Base-by-base conservation (phyloP, 805 yeast species). In the Tetrapisispora fleetii region DNA sequence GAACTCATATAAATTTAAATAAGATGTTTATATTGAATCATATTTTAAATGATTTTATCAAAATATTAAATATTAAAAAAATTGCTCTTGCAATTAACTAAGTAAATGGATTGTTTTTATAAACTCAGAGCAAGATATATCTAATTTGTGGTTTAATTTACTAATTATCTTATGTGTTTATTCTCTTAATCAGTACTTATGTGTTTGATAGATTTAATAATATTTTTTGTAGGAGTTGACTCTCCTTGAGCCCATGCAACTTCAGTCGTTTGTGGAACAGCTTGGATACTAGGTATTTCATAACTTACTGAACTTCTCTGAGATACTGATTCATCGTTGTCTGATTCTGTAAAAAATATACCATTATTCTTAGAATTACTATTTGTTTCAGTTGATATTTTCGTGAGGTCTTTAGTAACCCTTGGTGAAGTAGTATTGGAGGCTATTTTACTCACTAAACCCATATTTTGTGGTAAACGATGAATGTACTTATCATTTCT, bases 1-100 rank as follows among this genome's bases (percentile, higher is more conserved):
- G 2, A 64, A 64, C 46, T 59, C 65, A 9, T 58, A 55, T 33
- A 54, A 49, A 42, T 59, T 54, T 43, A 51, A 55, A 21, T 37
- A 35, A 19, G 40, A 21, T 14, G 36, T n/a, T 22, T 21, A 13
- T 19, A 4, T 19, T 24, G 28, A 28, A 16, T 40, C 9, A 16
- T 6, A n/a, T 40, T 40, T n/a, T 32, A 32, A 32, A 14, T 6
- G n/a, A 32, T 32, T 6, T 32, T 13, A n/a, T n/a, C n/a, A n/a
- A 11, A 14, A 32, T 32, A 32, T 24, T 24, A 24, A 24, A 24
- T 24, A 24, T 24, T 24, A 24, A 24, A 24, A 6, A 24, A 6
- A 24, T 24, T 24, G 28, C 28, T 8, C 8, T 24, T 8, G 8
- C 4, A 8, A 24, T 8, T 24, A 8, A 8, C 28, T 24, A 8